A percentile compares a stretch with the other conserved stretches of the same genome.
These are phyloP conservation scores for Cyclotella atomus DNA, from an alignment of 108 stramenopile species.

Conservation along the genomic window DNA sequence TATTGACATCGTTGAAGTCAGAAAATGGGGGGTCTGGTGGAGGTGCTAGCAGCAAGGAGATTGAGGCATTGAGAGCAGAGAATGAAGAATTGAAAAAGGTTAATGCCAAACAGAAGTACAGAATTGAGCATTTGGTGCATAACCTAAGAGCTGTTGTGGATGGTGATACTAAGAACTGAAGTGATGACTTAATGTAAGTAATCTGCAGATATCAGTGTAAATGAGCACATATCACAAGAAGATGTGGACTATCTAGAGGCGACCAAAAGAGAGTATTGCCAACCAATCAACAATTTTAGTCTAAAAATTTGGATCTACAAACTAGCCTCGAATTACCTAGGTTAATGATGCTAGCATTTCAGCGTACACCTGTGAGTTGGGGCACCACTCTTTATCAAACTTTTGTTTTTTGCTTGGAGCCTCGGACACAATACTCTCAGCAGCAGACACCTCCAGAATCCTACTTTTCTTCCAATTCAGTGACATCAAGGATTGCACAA, in stretches of 20 bases:
- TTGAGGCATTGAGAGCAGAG: slow-evolving; percentile 41
- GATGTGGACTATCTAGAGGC: no score
- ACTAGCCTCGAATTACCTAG: no score
- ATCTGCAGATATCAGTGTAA: no score
- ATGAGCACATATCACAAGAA: no score
- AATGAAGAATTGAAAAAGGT: slow-evolving; percentile 48
- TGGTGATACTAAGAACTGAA: slow-evolving; percentile 4
- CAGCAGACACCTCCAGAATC: slow-evolving; percentile 38
- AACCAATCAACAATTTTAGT: no score
- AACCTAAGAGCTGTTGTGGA: slow-evolving; percentile 38
- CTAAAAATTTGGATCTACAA: no score
- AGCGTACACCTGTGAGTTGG: slow-evolving; percentile 28
- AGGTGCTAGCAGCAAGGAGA: slow-evolving; percentile 38
- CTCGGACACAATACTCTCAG: background rate
- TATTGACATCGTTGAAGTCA: slow-evolving; percentile 39
- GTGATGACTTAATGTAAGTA: no score
- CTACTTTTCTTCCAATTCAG: slow-evolving; percentile 73
- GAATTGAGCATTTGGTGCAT: slow-evolving; percentile 50
- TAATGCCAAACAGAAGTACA: slow-evolving; percentile 50
- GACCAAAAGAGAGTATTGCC: no score
- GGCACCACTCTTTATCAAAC: slow-evolving; percentile 54
- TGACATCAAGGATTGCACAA: slow-evolving; percentile 69
- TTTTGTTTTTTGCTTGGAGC: slow-evolving; percentile 7
- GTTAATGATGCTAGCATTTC: slow-evolving; percentile 23
- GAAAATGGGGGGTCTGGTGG: slow-evolving; percentile 10